Percentiles rank a stretch among this genome's conserved stretches.
phyloP scores from a whole-genome alignment of 768 basidiomycete species.

The Paxillus ammoniavirescens region DNA sequence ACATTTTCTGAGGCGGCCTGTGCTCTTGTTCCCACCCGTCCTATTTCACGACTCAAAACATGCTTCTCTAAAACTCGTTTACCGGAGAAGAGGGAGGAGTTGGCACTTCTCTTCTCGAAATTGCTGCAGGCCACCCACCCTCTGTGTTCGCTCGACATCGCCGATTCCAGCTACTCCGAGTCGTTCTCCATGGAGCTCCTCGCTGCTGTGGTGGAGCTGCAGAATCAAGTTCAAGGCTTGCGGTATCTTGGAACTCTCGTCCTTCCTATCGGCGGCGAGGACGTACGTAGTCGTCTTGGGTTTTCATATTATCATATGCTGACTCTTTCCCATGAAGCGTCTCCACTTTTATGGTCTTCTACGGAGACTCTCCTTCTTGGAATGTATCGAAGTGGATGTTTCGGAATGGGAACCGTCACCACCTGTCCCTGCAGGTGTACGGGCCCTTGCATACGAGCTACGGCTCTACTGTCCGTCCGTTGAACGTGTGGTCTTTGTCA shows the following conservation, averaged over 20 bases:
- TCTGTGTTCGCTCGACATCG: slow-evolving; percentile 57
- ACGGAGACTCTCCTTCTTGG: slow-evolving; percentile 48
- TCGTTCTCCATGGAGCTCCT: slow-evolving; percentile 55
- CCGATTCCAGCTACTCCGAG: slow-evolving; percentile 57
- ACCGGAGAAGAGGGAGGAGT: slow-evolving; percentile 51
- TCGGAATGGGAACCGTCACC: slow-evolving; percentile 65
- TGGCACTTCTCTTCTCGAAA: slow-evolving; percentile 46
- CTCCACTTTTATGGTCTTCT: slow-evolving; percentile 61
- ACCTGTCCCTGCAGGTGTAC: slow-evolving; percentile 47
- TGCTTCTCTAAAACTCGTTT: slow-evolving; percentile 58
- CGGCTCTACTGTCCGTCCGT: slow-evolving; percentile 58
- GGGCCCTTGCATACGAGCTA: slow-evolving; percentile 59
- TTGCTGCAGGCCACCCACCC: slow-evolving; percentile 43
- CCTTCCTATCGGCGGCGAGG: slow-evolving; percentile 49
- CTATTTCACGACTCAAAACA: slow-evolving; percentile 62
- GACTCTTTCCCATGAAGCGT: slow-evolving; percentile 39
- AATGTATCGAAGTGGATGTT: slow-evolving; percentile 62
- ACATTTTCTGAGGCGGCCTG: slow-evolving; percentile 65
- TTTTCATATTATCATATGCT: background rate
- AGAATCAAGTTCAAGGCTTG: slow-evolving; percentile 37
- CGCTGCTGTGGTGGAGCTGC: slow-evolving; percentile 36
- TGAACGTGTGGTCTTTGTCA: slow-evolving; percentile 55
- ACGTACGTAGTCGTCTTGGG: slow-evolving; percentile 23
- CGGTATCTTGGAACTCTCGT: slow-evolving; percentile 65
- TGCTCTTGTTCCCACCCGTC: slow-evolving; percentile 54